These are phyloP conservation scores for Daldinia grandis DNA, from an alignment of 495 filamentous ascomycete genomes.

Conservation along the genomic window DNA sequence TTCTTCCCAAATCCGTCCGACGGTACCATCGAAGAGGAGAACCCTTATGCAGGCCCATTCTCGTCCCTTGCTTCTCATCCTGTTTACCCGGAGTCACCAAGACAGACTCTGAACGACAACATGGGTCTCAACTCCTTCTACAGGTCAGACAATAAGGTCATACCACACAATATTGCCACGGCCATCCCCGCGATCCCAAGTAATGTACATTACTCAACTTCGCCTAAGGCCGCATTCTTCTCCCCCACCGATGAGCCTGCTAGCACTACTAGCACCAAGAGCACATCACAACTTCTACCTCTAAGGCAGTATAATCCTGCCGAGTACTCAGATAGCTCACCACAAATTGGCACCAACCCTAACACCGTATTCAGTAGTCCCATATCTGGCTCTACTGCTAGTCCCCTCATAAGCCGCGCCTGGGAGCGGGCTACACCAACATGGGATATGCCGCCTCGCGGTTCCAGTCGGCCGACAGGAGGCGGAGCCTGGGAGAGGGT, in stretches of 20 bases:
- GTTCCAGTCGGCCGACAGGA: constrained; percentile 19
- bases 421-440: constrained; percentile 32
- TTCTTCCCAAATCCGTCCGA: constrained; percentile 47
- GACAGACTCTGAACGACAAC: constrained; percentile 1
- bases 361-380: constrained; percentile 45
- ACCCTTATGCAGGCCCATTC: constrained; percentile 19
- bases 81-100: constrained; percentile 23
- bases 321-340: constrained; percentile 48
- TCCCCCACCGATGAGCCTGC: constrained; percentile 45
- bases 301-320: constrained; percentile 51
- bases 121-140: constrained; percentile 8
- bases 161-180: constrained; percentile 33
- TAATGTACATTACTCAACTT: constrained; percentile 47
- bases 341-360: constrained; percentile 24
- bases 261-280: constrained; percentile 47
- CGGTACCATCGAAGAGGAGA: constrained; percentile 40
- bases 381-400: constrained; percentile 45
- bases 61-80: constrained; percentile 35
- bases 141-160: neutral
- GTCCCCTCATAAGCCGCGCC: constrained; percentile 46
- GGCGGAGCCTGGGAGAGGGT: constrained; percentile 37
- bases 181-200: constrained; percentile 42
- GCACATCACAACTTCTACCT: constrained; percentile 48
- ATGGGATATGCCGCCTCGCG: constrained; percentile 28
- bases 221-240: constrained; percentile 45